Percentiles rank a stretch among this genome's conserved stretches.
Conservation (phyloP, 495 filamentous ascomycete species). For the Trichoderma virens region DNA sequence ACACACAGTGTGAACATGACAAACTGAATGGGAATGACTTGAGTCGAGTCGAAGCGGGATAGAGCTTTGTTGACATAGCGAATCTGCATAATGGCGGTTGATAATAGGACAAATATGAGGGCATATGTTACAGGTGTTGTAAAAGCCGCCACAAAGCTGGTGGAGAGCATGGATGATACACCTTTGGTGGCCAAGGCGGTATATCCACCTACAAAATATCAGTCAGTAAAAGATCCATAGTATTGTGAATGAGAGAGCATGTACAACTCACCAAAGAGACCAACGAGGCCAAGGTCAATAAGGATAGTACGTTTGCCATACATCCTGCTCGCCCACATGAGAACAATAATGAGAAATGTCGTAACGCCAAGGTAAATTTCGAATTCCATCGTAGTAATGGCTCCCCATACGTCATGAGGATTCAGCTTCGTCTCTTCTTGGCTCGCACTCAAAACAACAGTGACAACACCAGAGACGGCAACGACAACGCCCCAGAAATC, state of each 20-base stretch:
- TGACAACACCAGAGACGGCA: slow-evolving; percentile 79
- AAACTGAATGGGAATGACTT: slow-evolving; percentile 95
- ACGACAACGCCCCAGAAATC: slow-evolving; percentile 85
- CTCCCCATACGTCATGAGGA: slow-evolving; percentile 80
- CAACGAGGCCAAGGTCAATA: slow-evolving; percentile 89
- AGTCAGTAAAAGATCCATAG: slow-evolving; percentile 20
- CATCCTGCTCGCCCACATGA: slow-evolving; percentile 74
- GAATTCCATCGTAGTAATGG: slow-evolving; percentile 85
- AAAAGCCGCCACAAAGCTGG: slow-evolving; percentile 75
- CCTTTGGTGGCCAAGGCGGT: slow-evolving; percentile 94
- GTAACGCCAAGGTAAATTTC: slow-evolving; percentile 82
- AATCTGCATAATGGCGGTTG: slow-evolving; percentile 88
- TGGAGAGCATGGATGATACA: slow-evolving; percentile 87
- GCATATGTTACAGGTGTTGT: slow-evolving; percentile 89
- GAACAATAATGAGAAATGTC: slow-evolving; percentile 55
- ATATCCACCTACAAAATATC: slow-evolving; percentile 62
- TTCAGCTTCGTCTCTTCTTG: slow-evolving; percentile 84
- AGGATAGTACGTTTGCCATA: slow-evolving; percentile 81
- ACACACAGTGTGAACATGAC: slow-evolving; percentile 93
- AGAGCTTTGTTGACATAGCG: slow-evolving; percentile 92
- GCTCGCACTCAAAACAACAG: slow-evolving; percentile 87
- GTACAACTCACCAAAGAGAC: slow-evolving; percentile 66
- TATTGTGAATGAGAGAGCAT: not conserved
- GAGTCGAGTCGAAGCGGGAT: slow-evolving; percentile 90
- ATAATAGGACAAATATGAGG: slow-evolving; percentile 65